Conservation (phyloP, 2,329 filamentous ascomycete species). For the Blastomyces silverae region DNA sequence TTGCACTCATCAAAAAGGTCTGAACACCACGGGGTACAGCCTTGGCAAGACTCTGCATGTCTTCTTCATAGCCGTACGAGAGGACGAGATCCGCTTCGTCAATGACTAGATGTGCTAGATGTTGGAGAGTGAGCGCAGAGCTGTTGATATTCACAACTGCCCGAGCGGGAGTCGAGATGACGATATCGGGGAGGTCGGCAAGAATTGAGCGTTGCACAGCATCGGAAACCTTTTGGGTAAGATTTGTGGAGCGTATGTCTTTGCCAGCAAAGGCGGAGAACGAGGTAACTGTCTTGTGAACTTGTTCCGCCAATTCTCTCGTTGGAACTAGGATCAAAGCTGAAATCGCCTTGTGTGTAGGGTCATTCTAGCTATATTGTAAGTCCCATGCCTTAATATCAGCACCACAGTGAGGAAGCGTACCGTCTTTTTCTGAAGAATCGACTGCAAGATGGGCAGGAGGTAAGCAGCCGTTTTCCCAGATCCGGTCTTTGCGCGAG, state of each 20-base stretch:
- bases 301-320: conserved; percentile 87
- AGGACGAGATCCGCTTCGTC: conserved; percentile 93
- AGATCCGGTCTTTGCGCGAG: conserved; percentile 88
- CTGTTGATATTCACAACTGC: conserved; percentile 71
- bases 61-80: conserved; percentile 89
- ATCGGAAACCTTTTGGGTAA: conserved; percentile 85
- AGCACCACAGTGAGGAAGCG: conserved; percentile 17
- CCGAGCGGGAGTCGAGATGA: conserved; percentile 84
- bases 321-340: conserved; percentile 91
- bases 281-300: conserved; percentile 67
- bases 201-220: conserved; percentile 81
- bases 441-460: conserved; percentile 76
- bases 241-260: conserved; percentile 72
- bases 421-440: conserved; percentile 70
- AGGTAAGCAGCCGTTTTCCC: conserved; percentile 97
- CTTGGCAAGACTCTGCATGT: conserved; percentile 71
- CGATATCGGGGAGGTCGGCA: conserved; percentile 76
- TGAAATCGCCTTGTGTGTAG: conserved; percentile 49
- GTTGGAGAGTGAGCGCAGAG: conserved; percentile 61
- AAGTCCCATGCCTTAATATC: not conserved
- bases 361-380: conserved; percentile 61
- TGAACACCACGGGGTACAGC: conserved; percentile 78
- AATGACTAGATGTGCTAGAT: conserved; percentile 71
- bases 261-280: conserved; percentile 80
- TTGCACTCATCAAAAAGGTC: conserved; percentile 89